Base-by-base conservation (phyloP, 2,329 filamentous ascomycete genomes). In the Alternaria sp. region DNA sequence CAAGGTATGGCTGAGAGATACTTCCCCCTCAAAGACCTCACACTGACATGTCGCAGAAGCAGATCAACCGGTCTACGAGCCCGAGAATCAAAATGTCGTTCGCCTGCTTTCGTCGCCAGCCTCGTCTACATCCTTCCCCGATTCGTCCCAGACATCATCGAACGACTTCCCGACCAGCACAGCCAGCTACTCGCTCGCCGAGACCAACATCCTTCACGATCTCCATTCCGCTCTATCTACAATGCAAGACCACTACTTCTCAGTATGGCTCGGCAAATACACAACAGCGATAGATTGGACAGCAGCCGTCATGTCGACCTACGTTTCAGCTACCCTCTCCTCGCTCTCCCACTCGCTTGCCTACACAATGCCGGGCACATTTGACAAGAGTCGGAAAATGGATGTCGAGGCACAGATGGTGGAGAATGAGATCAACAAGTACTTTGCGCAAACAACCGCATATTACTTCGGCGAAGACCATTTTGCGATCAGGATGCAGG, bases 271-370 rank as follows among this genome's bases (percentile, higher is more conserved):
- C 37, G 94, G 92, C 11, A 93, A 89, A 25, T 98, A 94, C 93
- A 93, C 94, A 0, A 85, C 86, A 1, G 87, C 92, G 30, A 97
- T 97, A 73, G 95, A 97, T 82, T 98, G 95, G 95, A 98, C 95
- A 0, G 90, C 90, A 18, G 94, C 95, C 5, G 93, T 97, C 9
- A 84, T 93, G 71, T 89, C 90, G 46, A 97, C 94, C 0, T 89
- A 95, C 60, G 81, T 97, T 37, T 91, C 92, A 0, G 91, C 89
- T 14, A 87, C 90, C 3, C 85, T 96, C 15, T 87, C 86, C 15
- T 90, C 91, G n/a, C 82, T 97, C 58, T 92, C 92, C 33, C 84
- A 82, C 55, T 88, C 88, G 11, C 81, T 90, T 25, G 76, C 82
- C 8, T 82, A 84, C 69, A 76, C 82, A 4, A 73, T 82, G 50